Conservation (phyloP, 1,284 basidiomycete genomes). For the Xerocomus amazonicus region DNA sequence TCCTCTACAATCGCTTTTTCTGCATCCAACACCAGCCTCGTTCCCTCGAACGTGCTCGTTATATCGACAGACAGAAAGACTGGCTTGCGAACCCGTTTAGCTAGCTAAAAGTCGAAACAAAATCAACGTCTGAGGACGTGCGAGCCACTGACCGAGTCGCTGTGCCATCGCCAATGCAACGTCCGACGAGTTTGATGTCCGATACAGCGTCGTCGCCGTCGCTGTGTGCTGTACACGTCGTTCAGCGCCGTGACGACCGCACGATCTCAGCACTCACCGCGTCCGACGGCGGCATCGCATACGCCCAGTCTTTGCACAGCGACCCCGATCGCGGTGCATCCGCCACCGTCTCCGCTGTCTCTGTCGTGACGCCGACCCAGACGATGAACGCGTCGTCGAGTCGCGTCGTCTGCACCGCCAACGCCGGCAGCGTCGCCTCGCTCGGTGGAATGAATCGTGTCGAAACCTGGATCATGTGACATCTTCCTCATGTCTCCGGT, state of each 20-base stretch:
- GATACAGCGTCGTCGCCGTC: conserved; percentile 65
- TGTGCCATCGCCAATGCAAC: conserved; percentile 70
- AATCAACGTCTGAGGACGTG: too few species aligned
- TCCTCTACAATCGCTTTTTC: conserved; percentile 56
- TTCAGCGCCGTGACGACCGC: conserved; percentile 3
- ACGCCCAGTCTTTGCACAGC: conserved; percentile 77
- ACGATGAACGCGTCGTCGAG: conserved; percentile 76
- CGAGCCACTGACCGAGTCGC: conserved; percentile 76
- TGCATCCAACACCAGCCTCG: conserved; percentile 47
- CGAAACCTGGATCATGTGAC: conserved; percentile 34
- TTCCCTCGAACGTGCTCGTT: conserved; percentile 39
- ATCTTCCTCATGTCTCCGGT: conserved; percentile 19
- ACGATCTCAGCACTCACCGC: conserved; percentile 20
- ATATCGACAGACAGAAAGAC: conserved; percentile 71
- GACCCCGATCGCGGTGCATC: conserved; percentile 49
- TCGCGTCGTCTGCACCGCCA: conserved; percentile 67
- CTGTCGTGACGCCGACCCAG: conserved; percentile 67
- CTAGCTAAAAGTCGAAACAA: conserved; percentile 42
- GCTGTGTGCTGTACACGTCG: conserved; percentile 28
- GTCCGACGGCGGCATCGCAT: conserved; percentile 76
- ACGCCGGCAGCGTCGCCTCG: conserved; percentile 50
- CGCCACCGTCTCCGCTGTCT: conserved; percentile 44
- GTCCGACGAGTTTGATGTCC: conserved; percentile 61
- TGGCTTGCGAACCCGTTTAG: conserved; percentile 58
- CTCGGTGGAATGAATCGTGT: conserved; percentile 46